Base-by-base conservation (phyloP, 179 eudicot species). In the Gypsophila paniculata region DNA sequence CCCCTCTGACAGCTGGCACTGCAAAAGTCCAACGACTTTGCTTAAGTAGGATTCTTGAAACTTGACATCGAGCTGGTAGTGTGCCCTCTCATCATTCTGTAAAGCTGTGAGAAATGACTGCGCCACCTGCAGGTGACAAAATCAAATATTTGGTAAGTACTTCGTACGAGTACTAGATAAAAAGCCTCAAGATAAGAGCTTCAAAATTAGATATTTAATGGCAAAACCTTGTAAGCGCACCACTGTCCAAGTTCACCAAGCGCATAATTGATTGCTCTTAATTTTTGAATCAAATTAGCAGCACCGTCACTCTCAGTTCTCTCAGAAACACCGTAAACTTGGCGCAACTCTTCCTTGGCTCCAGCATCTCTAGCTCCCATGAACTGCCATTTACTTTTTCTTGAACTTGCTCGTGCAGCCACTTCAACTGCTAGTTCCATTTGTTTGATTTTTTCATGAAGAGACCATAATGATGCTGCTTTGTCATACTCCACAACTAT, bases 311-410 rank as follows among this genome's bases (percentile, higher is more conserved):
- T 90, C 83, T 94, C 99, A 68, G 99, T 91, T 82, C 99, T 89
- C 81, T 94, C 99, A 67, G 99, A 94, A 51, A 94, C 97, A 76
- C 99, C 99, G 79, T 94, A 94, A 60, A 94, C 97, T 84, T 88
- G 97, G 26, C 96, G 93, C 53, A 94, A 82, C 84, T 91, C 94
- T 78, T 87, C 99, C 85, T 88, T 94, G 58, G 91, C 88, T 76
- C 99, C 99, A 62, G 99, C 99, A 87, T 94, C 99, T 77, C 99
- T 87, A 25, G 99, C 99, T 78, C 99, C 99, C 99, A 94, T 94
- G 80, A 94, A 94, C 78, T 94, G 99, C 97, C 99, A 94, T 78
- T 94, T 94, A 82, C 91, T 91, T 85, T 84, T 91, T 81, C 92
- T 87, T 44, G 89, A 86, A 79, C 97, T 94, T 76, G 95, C 88